A percentile compares a stretch with the other conserved stretches of the same genome.
Evolutionary conservation across 129 eudicot genomes (phyloP).

Genomic region (Glebionis coronaria): DNA sequence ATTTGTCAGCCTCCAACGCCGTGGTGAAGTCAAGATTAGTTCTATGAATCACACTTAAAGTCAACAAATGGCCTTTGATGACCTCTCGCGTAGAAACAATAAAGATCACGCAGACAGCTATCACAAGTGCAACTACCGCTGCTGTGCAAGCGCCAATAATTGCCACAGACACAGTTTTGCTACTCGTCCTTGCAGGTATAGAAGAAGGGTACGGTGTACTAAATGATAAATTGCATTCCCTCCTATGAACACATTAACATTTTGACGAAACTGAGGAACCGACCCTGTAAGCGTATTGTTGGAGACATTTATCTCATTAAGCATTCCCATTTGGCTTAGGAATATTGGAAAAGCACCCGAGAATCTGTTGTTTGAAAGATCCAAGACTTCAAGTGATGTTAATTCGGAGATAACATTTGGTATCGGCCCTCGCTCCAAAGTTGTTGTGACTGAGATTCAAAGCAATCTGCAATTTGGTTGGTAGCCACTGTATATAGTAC

Average conservation of each 20-base stretch:
- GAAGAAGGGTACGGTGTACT: slow-evolving; percentile 9
- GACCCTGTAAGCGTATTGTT: slow-evolving; percentile 63
- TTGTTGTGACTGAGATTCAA: slow-evolving; percentile 70
- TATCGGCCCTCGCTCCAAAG: slow-evolving; percentile 52
- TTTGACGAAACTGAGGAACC: slow-evolving; percentile 35
- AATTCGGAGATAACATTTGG: slow-evolving; percentile 37
- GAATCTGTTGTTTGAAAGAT: slow-evolving; percentile 70
- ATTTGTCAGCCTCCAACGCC: slow-evolving; percentile 72
- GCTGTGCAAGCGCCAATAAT: slow-evolving; percentile 39
- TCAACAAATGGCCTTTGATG: slow-evolving; percentile 43
- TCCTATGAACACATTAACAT: slow-evolving; percentile 20
- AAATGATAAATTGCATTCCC: slow-evolving; percentile 39
- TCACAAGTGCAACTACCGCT: slow-evolving; percentile 31
- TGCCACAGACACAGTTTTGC: slow-evolving; percentile 28
- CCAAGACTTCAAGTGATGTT: slow-evolving; percentile 59
- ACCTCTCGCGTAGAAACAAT: slow-evolving; percentile 37
- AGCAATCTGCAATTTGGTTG: slow-evolving; percentile 51
- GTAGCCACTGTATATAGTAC: slow-evolving; percentile 49
- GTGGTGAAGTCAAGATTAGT: slow-evolving; percentile 51
- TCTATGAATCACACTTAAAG: slow-evolving; percentile 57
- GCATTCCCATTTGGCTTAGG: slow-evolving; percentile 31
- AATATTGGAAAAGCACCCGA: slow-evolving; percentile 54
- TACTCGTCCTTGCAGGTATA: not conserved
- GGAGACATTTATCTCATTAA: slow-evolving; percentile 45
- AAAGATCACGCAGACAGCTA: slow-evolving; percentile 32